These are phyloP conservation scores for Trichoderma koningii DNA, from an alignment of 2,329 filamentous ascomycete genomes.

Conservation along the genomic window DNA sequence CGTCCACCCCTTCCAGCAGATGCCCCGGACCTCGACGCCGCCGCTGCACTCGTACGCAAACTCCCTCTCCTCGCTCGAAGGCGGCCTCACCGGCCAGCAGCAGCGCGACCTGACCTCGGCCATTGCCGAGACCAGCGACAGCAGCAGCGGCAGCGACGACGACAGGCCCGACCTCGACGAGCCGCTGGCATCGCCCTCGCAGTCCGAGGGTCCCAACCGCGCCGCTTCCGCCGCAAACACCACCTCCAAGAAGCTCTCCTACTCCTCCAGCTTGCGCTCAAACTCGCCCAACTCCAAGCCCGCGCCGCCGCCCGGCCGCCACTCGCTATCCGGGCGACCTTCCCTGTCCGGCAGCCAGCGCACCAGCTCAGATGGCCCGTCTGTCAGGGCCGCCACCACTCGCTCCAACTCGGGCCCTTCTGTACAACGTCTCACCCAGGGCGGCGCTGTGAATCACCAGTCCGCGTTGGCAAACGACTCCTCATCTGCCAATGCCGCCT, in stretches of 20 bases:
- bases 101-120: constrained; percentile 50
- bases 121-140: constrained; percentile 47
- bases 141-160: constrained; percentile 53
- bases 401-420: constrained; percentile 37
- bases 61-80: constrained; percentile 56
- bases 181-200: constrained; percentile 31
- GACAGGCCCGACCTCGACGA: constrained; percentile 29
- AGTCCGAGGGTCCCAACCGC: constrained; percentile 27
- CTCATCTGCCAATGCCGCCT: constrained; percentile 33
- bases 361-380: constrained; percentile 41
- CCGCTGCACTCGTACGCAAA: constrained; percentile 60
- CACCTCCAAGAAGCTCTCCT: constrained; percentile 22
- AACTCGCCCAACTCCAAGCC: constrained; percentile 12
- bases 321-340: constrained; percentile 37
- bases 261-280: constrained; percentile 14
- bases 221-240: not conserved
- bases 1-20: constrained; percentile 67
- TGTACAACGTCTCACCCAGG: constrained; percentile 44
- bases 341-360: constrained; percentile 41
- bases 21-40: constrained; percentile 61
- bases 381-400: constrained; percentile 34
- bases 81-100: constrained; percentile 38
- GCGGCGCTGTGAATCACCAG: constrained; percentile 42
- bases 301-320: constrained; percentile 28
- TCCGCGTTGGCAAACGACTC: constrained; percentile 45